These are phyloP conservation scores for Escovopsis weberi DNA, from an alignment of 2,329 filamentous ascomycete species.

Conservation along the genomic window DNA sequence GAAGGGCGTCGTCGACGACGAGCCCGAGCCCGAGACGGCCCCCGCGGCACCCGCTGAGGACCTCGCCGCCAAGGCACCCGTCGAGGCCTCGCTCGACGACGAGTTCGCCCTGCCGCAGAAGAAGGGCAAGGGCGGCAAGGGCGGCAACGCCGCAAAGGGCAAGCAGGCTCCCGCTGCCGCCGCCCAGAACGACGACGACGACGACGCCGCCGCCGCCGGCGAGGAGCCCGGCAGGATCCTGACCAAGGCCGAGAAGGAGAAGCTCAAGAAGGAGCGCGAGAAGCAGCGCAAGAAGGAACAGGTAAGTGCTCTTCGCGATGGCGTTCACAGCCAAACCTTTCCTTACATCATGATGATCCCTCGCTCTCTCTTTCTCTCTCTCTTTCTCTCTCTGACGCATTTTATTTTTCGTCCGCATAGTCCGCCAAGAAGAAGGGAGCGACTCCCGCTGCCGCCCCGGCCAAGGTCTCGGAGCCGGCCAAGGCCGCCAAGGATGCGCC, in stretches of 20 bases:
- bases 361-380: background rate
- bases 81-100: conserved; percentile 57
- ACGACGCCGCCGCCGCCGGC: conserved; percentile 21
- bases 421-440: conserved; percentile 71
- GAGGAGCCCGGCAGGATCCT: conserved; percentile 55
- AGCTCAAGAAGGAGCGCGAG: conserved; percentile 93
- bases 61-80: conserved; percentile 50
- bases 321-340: background rate
- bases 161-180: conserved; percentile 17
- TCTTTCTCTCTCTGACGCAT: conserved; percentile 6
- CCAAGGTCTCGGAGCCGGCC: conserved; percentile 15
- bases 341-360: background rate
- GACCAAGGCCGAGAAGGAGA: conserved; percentile 98
- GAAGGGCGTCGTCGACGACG: conserved; percentile 63
- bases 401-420: conserved; percentile 15
- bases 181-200: conserved; percentile 32
- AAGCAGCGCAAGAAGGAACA: conserved; percentile 98
- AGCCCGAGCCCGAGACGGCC: conserved; percentile 32
- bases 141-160: conserved; percentile 23
- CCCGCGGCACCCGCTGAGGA: conserved; percentile 18
- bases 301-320: conserved; percentile 29
- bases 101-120: conserved; percentile 76
- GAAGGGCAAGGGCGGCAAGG: conserved; percentile 44
- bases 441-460: conserved; percentile 17
- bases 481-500: conserved; percentile 30